Conservation (phyloP, 441 rosid genomes). For the Populus trichocarpa region DNA sequence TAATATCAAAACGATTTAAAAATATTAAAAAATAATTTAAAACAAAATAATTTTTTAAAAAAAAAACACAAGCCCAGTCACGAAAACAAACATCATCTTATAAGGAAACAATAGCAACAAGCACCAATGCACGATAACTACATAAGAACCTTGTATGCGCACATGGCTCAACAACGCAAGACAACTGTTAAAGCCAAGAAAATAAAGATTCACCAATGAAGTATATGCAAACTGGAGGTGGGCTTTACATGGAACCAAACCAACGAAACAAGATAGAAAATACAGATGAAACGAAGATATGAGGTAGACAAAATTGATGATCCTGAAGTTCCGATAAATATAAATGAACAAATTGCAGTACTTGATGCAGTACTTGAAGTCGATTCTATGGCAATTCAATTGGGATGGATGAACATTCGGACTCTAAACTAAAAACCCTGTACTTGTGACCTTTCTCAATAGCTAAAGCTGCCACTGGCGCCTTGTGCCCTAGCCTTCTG, state of each 20-base stretch:
- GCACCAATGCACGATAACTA: neutral
- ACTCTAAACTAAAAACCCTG: neutral
- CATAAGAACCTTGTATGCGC: neutral
- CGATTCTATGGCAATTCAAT: neutral
- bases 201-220: no score
- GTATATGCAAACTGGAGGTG: no score
- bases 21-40: no score
- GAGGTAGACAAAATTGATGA: neutral
- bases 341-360: neutral
- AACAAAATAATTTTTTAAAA: no score
- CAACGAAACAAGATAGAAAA: neutral
- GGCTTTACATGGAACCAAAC: neutral
- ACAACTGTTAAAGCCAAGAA: neutral
- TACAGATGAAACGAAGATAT: neutral
- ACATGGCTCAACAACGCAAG: neutral
- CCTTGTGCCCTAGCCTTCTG: slow-evolving; percentile 20
- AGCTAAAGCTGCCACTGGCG: slow-evolving; percentile 7
- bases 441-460: neutral
- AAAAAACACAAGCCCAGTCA: no score
- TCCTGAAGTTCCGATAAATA: neutral
- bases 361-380: neutral
- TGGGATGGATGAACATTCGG: neutral
- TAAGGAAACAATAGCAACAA: neutral
- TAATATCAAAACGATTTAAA: no score
- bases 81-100: no score